Evolutionary conservation across 108 stramenopile species (phyloP).

Genomic region (Mediolabrus comicus): DNA sequence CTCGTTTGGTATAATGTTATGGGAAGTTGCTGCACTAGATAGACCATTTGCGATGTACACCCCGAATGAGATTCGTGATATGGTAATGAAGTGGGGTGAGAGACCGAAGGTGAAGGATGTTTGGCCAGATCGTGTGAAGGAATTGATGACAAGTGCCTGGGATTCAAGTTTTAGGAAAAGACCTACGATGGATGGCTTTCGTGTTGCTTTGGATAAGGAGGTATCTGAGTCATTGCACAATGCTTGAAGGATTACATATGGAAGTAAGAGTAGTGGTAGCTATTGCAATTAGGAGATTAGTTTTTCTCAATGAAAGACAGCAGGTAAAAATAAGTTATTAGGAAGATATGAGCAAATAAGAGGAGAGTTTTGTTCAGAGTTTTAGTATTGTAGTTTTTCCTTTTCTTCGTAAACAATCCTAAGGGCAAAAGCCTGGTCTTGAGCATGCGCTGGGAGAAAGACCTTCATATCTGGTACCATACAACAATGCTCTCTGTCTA

Average conservation of each 20-base stretch:
- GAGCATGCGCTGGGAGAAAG: slow-evolving; percentile 22
- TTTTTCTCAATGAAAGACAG: too few species aligned
- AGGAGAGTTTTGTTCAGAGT: too few species aligned
- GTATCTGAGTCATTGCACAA: neutral
- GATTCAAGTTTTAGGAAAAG: slow-evolving; percentile 37
- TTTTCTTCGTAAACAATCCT: too few species aligned
- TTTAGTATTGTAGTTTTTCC: too few species aligned
- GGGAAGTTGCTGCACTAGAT: slow-evolving; percentile 59
- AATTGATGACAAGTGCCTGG: slow-evolving; percentile 30
- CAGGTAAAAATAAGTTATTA: too few species aligned
- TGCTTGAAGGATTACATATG: neutral
- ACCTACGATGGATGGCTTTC: slow-evolving; percentile 28
- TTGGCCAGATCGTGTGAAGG: slow-evolving; percentile 37
- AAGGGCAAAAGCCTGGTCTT: slow-evolving; percentile 25
- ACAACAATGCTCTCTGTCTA: slow-evolving; percentile 38
- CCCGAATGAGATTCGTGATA: slow-evolving; percentile 25
- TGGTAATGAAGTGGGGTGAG: slow-evolving; percentile 40
- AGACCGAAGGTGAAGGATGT: slow-evolving; percentile 33
- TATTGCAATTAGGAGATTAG: too few species aligned
- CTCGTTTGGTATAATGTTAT: slow-evolving; percentile 69
- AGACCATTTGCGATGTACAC: slow-evolving; percentile 58
- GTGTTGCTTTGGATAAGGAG: slow-evolving; percentile 24
- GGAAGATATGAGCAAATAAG: too few species aligned
- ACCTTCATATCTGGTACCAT: slow-evolving; percentile 36
- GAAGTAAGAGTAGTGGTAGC: too few species aligned